These are phyloP conservation scores for Taiozyma sp. DNA, from an alignment of 1,139 yeast genomes.

Conservation along the genomic window DNA sequence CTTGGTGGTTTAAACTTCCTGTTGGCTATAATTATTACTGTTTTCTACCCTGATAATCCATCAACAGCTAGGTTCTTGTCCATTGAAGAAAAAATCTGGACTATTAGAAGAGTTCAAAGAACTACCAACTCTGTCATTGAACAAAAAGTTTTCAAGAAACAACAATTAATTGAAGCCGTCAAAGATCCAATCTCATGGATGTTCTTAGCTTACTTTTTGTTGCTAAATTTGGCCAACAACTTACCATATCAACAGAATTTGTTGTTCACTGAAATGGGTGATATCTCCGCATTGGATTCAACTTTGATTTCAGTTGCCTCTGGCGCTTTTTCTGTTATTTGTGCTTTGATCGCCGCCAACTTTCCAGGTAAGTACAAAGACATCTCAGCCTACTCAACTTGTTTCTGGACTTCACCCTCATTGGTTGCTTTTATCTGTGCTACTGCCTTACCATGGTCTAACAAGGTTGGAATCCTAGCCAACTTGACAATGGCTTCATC, in stretches of 20 bases:
- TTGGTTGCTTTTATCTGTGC: conserved; percentile 43
- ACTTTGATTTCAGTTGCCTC: conserved; percentile 52
- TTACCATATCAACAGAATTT: conserved; percentile 34
- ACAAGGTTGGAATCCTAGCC: conserved; percentile 37
- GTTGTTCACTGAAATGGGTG: conserved; percentile 12
- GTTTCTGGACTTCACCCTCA: conserved; percentile 36
- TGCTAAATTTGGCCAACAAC: conserved; percentile 32
- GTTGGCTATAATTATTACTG: conserved; percentile 27
- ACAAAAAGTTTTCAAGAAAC: conserved; percentile 42
- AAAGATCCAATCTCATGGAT: conserved; percentile 46
- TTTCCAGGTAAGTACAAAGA: conserved; percentile 13
- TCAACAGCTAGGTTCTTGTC: conserved; percentile 42
- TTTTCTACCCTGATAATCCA: conserved; percentile 47
- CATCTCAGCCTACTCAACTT: conserved; percentile 32
- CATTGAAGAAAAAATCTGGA: conserved; percentile 46
- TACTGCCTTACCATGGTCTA: conserved; percentile 35
- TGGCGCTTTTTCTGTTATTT: conserved; percentile 35
- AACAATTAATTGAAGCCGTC: conserved; percentile 47
- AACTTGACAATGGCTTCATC: conserved; percentile 33
- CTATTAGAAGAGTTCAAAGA: conserved; percentile 38
- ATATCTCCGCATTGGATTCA: conserved; percentile 37
- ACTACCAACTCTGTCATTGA: conserved; percentile 40
- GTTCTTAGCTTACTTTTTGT: conserved; percentile 36
- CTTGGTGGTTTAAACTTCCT: conserved; percentile 40
- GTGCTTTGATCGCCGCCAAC: conserved; percentile 25